These are phyloP conservation scores for Aureobasidium pullulans DNA, from an alignment of 2,329 filamentous ascomycete species.

Conservation along the genomic window DNA sequence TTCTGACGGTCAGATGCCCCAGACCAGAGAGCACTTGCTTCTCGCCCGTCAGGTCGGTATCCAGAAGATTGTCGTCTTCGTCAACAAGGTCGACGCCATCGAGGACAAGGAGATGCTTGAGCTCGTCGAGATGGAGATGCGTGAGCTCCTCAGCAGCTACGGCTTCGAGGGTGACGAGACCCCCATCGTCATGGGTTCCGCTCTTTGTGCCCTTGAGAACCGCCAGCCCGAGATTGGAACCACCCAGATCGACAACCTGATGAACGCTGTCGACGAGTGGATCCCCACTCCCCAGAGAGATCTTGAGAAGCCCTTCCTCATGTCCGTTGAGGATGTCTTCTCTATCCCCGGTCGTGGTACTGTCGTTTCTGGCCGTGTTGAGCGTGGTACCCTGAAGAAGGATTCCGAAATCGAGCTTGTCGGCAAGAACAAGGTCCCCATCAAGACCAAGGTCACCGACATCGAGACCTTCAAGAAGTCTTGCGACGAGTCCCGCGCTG, in stretches of 20 bases:
- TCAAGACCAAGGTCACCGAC: constrained; percentile 99
- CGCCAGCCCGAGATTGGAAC: constrained; percentile 80
- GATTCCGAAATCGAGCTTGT: constrained; percentile 92
- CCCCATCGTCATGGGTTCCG: constrained; percentile 93
- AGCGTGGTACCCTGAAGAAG: constrained; percentile 89
- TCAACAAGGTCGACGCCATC: constrained; percentile 98
- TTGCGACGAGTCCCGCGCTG: constrained; percentile 89
- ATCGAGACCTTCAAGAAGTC: constrained; percentile 99
- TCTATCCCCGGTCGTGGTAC: constrained; percentile 75
- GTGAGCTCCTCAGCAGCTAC: constrained; percentile 85
- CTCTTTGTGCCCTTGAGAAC: constrained; percentile 85
- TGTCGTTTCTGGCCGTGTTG: constrained; percentile 92
- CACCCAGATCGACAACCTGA: constrained; percentile 82
- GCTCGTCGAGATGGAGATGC: constrained; percentile 99
- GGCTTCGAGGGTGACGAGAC: constrained; percentile 98
- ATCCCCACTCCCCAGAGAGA: constrained; percentile 93
- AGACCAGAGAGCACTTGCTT: constrained; percentile 96
- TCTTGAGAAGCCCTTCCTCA: constrained; percentile 96
- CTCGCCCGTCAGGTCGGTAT: constrained; percentile 98
- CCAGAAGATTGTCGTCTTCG: constrained; percentile 96
- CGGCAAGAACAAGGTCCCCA: constrained; percentile 69
- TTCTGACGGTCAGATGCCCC: constrained; percentile 98
- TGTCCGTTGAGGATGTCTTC: constrained; percentile 76
- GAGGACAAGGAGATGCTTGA: constrained; percentile 99
- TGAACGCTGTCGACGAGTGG: constrained; percentile 86